Base-by-base conservation (phyloP, 331 rosid genomes). In the Malus hybrid region DNA sequence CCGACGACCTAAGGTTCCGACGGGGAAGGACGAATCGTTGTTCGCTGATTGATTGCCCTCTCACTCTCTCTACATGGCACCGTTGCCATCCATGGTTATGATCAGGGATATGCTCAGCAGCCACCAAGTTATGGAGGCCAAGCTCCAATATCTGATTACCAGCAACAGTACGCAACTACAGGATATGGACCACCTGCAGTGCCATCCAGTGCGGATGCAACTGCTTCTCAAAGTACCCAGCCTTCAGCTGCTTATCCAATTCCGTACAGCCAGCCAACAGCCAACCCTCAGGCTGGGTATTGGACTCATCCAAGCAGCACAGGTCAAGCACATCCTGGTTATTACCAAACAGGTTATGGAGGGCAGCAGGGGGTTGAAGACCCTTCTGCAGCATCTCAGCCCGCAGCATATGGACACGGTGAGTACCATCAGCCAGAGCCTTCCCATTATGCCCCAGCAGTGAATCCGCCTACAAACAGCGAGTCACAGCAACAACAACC, bases 371-470 rank as follows among this genome's bases (percentile, higher is more conserved):
- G 64, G 24, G 80, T 50, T 6, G 79, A 82, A 54, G 76, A 44
- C 54, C 65, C 83, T 65, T 65, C 83, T 22, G 61, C 36, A 14
- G 76, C 76, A 20, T 27, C 36, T 20, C 83, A 75, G 65, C 31
- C 72, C 16, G 80, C 76, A 20, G 82, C 67, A 29, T 79, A 85
- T 65, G 86, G 71, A 60, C 83, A 82, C 42, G 73, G 70, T 62
- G 85, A 74, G 59, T 76, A 85, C 79, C 69, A 76, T 81, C 85
- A 75, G 67, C 71, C 81, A 71, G 75, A 65, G 31, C 73, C 79
- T 48, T 66, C 86, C 28, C 77, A 44, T 44, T 60, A 80, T 55
- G 71, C 60, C 24, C 81, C 79, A 44, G 77, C 28, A 32, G 67
- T 72, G 24, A 75, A 70, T 31, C 75, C 65, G 3, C 55, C 65